Percentiles rank a stretch among this genome's conserved stretches.
Evolutionary conservation across 2,329 filamentous ascomycete species (phyloP).

Genomic region (Penicillium brevicompactum): DNA sequence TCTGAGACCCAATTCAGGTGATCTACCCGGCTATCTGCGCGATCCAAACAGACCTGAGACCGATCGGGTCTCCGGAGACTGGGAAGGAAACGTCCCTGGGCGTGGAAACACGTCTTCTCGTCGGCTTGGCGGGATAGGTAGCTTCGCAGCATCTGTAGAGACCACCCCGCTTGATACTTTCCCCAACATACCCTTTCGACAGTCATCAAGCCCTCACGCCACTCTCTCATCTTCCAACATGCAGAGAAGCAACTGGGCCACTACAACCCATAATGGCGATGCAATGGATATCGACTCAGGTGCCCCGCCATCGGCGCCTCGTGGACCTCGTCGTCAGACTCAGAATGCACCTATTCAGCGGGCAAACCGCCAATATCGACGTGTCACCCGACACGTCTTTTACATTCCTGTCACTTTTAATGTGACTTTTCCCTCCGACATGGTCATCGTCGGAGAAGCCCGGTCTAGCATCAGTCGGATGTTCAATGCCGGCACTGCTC

Average conservation of each 20-base stretch:
- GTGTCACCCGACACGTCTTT: not conserved
- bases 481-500: no score
- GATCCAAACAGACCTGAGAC: no score
- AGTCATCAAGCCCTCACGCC: not conserved
- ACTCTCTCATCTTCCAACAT: not conserved
- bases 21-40: no score
- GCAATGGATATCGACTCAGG: not conserved
- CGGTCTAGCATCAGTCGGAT: not conserved
- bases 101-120: no score
- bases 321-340: no score
- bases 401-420: not conserved
- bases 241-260: not conserved
- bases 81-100: no score
- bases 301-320: not conserved
- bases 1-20: no score
- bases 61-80: no score
- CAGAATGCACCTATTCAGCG: not conserved
- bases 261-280: not conserved
- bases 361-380: not conserved
- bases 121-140: no score
- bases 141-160: no score
- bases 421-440: not conserved
- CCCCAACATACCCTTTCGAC: no score
- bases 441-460: not conserved
- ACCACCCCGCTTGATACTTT: no score